A percentile compares a stretch with the other conserved stretches of the same genome.
These are phyloP conservation scores for Chaetomium sp. DNA, from an alignment of 2,329 filamentous ascomycete genomes.

Conservation along the genomic window DNA sequence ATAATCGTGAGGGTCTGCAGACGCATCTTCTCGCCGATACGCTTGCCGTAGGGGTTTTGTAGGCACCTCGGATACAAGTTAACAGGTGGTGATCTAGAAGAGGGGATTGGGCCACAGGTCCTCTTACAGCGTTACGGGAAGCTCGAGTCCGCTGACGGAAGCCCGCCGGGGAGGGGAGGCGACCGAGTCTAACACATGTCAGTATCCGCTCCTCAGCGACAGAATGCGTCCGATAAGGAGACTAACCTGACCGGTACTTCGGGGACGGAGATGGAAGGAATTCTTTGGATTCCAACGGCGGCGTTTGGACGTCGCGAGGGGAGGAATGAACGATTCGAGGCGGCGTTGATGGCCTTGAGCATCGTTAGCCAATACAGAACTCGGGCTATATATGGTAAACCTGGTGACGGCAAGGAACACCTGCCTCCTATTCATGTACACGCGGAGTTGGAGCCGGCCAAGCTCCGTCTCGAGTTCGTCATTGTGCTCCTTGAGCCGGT, in stretches of 20 bases:
- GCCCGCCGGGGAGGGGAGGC: not conserved
- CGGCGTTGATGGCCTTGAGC: not conserved
- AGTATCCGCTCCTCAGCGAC: not conserved
- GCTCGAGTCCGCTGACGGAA: not conserved
- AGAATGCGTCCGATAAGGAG: too few species aligned
- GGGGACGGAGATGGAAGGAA: too few species aligned
- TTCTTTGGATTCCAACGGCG: not conserved
- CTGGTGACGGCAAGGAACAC: not conserved
- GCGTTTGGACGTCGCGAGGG: not conserved
- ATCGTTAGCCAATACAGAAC: not conserved
- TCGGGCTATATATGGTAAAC: not conserved
- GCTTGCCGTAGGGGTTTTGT: constrained; percentile 12
- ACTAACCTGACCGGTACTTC: not conserved
- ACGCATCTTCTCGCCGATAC: constrained; percentile 9
- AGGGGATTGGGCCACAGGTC: not conserved
- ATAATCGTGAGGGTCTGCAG: constrained; percentile 7
- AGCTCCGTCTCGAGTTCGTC: constrained; percentile 5
- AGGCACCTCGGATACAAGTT: not conserved
- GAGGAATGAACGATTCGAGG: not conserved
- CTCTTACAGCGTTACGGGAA: constrained; percentile 4
- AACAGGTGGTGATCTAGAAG: not conserved
- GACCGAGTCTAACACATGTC: not conserved
- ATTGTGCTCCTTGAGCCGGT: constrained; percentile 8
- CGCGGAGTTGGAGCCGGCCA: not conserved
- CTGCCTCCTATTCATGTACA: not conserved